These are phyloP conservation scores for Phlyctochytrium arcticum DNA, from an alignment of 192 early-diverging fungal genomes.

Conservation along the genomic window DNA sequence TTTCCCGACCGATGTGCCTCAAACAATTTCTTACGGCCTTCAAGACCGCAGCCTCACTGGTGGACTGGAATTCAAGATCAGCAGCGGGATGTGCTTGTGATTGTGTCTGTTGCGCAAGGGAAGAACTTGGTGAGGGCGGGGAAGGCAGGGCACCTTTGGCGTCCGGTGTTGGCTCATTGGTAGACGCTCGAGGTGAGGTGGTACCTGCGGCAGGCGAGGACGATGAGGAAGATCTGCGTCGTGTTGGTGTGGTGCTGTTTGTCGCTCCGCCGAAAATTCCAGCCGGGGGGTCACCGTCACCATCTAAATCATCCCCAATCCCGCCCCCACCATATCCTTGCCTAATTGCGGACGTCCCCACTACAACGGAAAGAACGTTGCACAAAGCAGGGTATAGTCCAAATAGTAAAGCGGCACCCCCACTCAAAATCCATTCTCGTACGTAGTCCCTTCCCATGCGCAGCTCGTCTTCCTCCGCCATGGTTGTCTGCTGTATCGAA, in stretches of 20 bases:
- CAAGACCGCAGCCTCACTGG: constrained; percentile 32
- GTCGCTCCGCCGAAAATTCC: background rate
- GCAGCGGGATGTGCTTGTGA: too few species aligned
- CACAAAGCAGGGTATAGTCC: constrained; percentile 64
- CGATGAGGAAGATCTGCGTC: too few species aligned
- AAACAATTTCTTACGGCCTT: constrained; percentile 28
- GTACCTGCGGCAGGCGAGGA: too few species aligned
- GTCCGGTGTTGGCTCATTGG: background rate
- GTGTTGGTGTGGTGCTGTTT: background rate
- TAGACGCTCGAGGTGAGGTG: constrained; percentile 2
- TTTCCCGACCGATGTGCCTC: constrained; percentile 31
- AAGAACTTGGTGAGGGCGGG: too few species aligned
- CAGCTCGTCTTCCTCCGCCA: background rate
- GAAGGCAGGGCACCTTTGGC: too few species aligned
- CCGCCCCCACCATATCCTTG: too few species aligned
- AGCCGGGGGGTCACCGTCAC: background rate
- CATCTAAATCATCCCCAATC: too few species aligned
- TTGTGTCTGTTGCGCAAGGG: too few species aligned
- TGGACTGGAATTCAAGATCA: too few species aligned
- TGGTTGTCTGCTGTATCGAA: background rate
- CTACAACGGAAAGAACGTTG: constrained; percentile 36
- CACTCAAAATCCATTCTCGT: constrained; percentile 51
- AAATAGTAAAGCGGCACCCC: constrained; percentile 62
- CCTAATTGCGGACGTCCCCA: background rate
- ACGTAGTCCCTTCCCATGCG: constrained; percentile 32